A percentile compares a stretch with the other conserved stretches of the same genome.
These are phyloP conservation scores for Zoysia pacifica DNA, from an alignment of 176 grass and related monocot species.

Conservation along the genomic window DNA sequence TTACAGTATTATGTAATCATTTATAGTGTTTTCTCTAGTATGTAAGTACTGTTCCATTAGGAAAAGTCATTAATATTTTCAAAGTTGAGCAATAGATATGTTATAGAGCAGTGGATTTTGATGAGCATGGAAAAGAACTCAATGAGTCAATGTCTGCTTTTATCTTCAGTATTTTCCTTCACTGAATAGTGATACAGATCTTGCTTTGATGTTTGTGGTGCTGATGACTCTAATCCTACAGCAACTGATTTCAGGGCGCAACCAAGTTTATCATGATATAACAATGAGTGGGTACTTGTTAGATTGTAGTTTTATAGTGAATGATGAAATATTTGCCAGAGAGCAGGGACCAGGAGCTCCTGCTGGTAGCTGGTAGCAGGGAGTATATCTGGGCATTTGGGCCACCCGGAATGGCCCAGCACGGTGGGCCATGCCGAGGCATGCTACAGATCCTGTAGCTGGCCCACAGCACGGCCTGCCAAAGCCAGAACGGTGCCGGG, in stretches of 20 bases:
- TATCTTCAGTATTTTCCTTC: constrained; percentile 10
- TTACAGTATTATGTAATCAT: neutral
- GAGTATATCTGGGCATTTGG: too few relatives aligned
- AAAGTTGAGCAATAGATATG: neutral
- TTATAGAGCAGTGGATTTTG: neutral
- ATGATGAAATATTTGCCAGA: too few relatives aligned
- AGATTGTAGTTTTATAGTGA: too few relatives aligned
- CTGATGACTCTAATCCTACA: constrained; percentile 50
- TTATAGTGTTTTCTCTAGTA: neutral
- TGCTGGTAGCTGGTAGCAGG: too few relatives aligned
- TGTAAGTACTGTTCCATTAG: neutral
- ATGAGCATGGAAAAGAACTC: neutral
- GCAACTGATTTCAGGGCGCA: constrained; percentile 40
- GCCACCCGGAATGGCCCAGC: too few relatives aligned
- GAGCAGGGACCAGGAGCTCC: too few relatives aligned
- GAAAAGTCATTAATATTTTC: neutral
- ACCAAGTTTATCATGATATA: neutral
- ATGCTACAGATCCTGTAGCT: too few relatives aligned
- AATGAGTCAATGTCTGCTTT: neutral
- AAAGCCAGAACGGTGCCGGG: too few relatives aligned
- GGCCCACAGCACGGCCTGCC: too few relatives aligned
- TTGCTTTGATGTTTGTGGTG: constrained; percentile 80
- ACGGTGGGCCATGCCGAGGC: too few relatives aligned
- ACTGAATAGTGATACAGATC: constrained; percentile 61
- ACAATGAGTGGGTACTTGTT: too few relatives aligned